Evolutionary conservation across 805 yeast species (phyloP), one percentile per base, ranked within the genome.

Genomic region (Nadsonia fulvescens): DNA sequence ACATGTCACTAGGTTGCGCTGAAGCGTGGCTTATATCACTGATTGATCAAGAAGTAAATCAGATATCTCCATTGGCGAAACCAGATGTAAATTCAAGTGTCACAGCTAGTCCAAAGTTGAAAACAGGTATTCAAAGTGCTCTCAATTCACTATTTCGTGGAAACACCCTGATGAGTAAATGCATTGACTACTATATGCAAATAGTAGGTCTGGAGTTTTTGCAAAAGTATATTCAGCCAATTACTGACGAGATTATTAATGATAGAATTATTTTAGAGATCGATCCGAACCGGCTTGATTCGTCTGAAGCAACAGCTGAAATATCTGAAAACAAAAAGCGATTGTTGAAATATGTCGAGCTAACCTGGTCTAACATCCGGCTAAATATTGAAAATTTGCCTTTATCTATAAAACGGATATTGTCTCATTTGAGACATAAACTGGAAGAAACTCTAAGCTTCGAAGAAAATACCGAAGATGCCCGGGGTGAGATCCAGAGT

Each of bases 171-270:
- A 57, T 89, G 33, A 72, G 93, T 0, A 78, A 78, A 43, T 61
- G 93, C 0, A 46, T 83, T 29, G 98, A 86, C 40, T 59, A 65
- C 32, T 81, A 70, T 42, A 71, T 76, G 43, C 58, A 73, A 20
- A 54, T 86, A 39, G 58, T 74, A 11, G 96, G 96, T 1, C 73
- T 66, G 32, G 82, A 73, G 32, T 79, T 78, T 41, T 45, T 89
- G 17, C 75, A 73, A 31, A 63, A 63, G 36, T 67, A 77, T 3
- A 59, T 86, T 29, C 82, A 89, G 0, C 60, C 60, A n/a, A 66
- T 78, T 34, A 63, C 82, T 7, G 53, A 61, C 11, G 56, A 58
- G 19, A 51, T 78, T 3, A 51, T 67, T 3, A 51, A 62, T 1
- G 42, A 54, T 1, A 68, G 68, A 29, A 51, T 59, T 28, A 56